Evolutionary conservation across 2,329 filamentous ascomycete genomes (phyloP).

Genomic region (Diaporthe citrichinensis): DNA sequence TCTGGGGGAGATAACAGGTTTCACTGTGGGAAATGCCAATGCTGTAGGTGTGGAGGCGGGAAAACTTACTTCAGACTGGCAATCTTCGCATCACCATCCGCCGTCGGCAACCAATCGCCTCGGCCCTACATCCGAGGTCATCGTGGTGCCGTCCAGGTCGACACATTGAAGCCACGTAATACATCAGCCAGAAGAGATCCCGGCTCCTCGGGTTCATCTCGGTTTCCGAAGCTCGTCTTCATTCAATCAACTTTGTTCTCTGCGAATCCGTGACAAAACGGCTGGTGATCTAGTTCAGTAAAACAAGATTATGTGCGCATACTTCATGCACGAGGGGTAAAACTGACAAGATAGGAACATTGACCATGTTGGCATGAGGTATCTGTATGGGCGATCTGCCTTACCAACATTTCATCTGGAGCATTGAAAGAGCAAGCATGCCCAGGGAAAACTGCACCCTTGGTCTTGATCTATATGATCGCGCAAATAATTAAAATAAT

Average conservation of each 20-base stretch:
- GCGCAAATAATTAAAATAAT: not conserved
- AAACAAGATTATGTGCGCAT: not conserved
- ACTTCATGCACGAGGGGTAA: not conserved
- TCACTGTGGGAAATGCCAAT: not conserved
- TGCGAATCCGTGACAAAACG: no score
- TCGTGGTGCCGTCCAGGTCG: not conserved
- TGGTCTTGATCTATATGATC: not conserved
- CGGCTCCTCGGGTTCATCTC: not conserved
- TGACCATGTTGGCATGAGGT: not conserved
- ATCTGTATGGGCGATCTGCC: not conserved
- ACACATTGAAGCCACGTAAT: conserved; percentile 17
- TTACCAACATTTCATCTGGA: not conserved
- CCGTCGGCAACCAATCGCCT: not conserved
- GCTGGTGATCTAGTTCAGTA: not conserved
- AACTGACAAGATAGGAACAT: not conserved
- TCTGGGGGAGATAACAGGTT: conserved; percentile 17
- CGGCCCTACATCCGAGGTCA: not conserved
- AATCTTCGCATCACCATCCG: conserved; percentile 8
- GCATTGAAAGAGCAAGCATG: no score
- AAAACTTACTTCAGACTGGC: conserved; percentile 5
- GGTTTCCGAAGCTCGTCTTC: not conserved
- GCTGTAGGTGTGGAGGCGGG: not conserved
- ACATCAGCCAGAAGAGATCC: not conserved
- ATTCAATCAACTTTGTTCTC: not conserved
- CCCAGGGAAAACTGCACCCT: not conserved